Conservation (phyloP, 257 asterid genomes). For the Cruciata laevipes region DNA sequence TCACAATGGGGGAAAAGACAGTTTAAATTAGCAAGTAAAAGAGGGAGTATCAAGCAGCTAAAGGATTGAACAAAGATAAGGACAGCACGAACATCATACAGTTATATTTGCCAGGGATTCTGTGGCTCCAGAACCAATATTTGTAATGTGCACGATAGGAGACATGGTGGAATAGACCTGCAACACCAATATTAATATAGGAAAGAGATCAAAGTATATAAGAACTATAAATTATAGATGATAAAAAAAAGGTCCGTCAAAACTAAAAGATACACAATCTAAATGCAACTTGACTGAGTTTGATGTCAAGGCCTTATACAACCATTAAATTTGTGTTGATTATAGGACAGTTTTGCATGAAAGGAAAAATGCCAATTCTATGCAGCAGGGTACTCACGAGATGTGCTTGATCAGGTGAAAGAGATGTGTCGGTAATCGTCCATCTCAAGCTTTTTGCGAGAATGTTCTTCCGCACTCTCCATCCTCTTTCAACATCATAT, state of each 20-base stretch:
- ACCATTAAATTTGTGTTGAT: not conserved
- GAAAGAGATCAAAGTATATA: not conserved
- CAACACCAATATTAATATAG: conserved; percentile 14
- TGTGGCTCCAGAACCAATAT: conserved; percentile 51
- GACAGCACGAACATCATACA: conserved; percentile 33
- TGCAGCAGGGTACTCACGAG: conserved; percentile 48
- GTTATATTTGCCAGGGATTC: conserved; percentile 72
- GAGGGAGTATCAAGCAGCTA: not conserved
- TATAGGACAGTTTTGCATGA: not conserved
- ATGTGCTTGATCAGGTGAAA: conserved; percentile 64
- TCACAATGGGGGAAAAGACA: not conserved
- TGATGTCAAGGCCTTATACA: not conserved
- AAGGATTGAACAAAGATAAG: not conserved
- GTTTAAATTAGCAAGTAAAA: not conserved
- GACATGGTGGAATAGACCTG: conserved; percentile 89
- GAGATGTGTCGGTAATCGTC: conserved; percentile 82
- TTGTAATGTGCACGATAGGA: conserved; percentile 56
- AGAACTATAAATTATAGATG: not conserved
- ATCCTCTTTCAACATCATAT: conserved; percentile 73
- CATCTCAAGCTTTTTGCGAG: conserved; percentile 77
- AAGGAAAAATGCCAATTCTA: not conserved
- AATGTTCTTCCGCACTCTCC: conserved; percentile 81
- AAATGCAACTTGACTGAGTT: not conserved
- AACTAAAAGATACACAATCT: not conserved
- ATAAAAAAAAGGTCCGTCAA: not conserved